Percentiles rank a stretch among this genome's conserved stretches.
Conservation (phyloP, 768 basidiomycete species). For the Obba rivulosa region DNA sequence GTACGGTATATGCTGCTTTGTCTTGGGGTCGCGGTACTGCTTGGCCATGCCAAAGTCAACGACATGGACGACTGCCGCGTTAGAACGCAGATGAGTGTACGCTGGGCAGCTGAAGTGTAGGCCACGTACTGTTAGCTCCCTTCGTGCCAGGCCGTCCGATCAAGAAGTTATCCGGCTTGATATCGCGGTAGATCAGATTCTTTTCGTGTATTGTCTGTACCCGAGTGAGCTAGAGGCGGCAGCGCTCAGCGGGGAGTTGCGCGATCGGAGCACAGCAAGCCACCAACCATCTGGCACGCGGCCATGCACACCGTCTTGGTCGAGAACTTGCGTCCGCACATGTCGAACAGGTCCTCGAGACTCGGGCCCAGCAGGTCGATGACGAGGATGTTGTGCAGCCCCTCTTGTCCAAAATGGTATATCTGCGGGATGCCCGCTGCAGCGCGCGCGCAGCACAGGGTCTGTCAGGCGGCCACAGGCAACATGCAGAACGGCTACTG, state of each 20-base stretch:
- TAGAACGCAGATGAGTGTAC: not conserved
- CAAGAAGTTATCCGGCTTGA: slow-evolving; percentile 99
- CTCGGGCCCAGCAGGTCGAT: slow-evolving; percentile 97
- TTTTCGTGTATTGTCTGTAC: slow-evolving; percentile 99
- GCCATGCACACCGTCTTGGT: slow-evolving; percentile 99
- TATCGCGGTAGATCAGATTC: slow-evolving; percentile 98
- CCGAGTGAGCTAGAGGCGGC: slow-evolving; percentile 66
- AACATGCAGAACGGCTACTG: slow-evolving; percentile 15
- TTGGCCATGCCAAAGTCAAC: slow-evolving; percentile 99
- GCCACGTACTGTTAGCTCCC: slow-evolving; percentile 61
- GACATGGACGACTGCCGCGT: slow-evolving; percentile 68
- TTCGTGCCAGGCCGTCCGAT: slow-evolving; percentile 93
- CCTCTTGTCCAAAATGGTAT: slow-evolving; percentile 99
- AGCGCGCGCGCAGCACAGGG: slow-evolving; percentile 6
- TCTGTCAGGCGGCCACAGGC: not conserved
- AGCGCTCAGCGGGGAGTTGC: not conserved
- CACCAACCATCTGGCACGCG: slow-evolving; percentile 87
- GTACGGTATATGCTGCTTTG: slow-evolving; percentile 99
- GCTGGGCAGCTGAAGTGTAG: not conserved
- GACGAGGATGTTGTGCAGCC: slow-evolving; percentile 95
- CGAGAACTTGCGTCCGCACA: slow-evolving; percentile 97
- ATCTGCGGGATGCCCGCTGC: slow-evolving; percentile 97
- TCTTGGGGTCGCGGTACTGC: slow-evolving; percentile 98
- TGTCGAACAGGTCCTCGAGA: slow-evolving; percentile 96
- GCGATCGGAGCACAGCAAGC: not conserved